These are phyloP conservation scores for Tephrocybe rancida DNA, from an alignment of 768 basidiomycete genomes.

Conservation along the genomic window DNA sequence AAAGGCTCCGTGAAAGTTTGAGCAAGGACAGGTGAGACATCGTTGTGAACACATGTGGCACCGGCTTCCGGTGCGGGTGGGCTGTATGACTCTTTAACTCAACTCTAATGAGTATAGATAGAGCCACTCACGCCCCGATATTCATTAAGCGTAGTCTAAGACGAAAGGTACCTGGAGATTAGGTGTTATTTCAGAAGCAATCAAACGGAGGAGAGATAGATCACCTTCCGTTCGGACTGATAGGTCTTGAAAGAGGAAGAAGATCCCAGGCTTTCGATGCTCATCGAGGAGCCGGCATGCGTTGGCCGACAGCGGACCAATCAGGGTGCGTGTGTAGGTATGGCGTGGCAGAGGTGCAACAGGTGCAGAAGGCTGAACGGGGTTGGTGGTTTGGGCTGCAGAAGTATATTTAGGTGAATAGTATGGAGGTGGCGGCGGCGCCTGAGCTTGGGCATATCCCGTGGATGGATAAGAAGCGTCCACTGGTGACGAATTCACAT, in stretches of 20 bases:
- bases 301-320: conserved; percentile 87
- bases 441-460: conserved; percentile 25
- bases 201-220: neutral
- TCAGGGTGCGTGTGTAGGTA: conserved; percentile 84
- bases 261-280: conserved; percentile 84
- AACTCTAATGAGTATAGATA: neutral
- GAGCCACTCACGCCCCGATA: conserved; percentile 80
- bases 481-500: conserved; percentile 30
- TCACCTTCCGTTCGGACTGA: conserved; percentile 91
- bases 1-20: conserved; percentile 85
- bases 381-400: conserved; percentile 10
- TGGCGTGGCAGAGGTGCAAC: conserved; percentile 54
- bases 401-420: conserved; percentile 22
- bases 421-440: conserved; percentile 26
- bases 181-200: conserved; percentile 9
- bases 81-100: conserved; percentile 20
- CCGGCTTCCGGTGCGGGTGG: conserved; percentile 75
- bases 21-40: conserved; percentile 76
- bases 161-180: conserved; percentile 72
- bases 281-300: conserved; percentile 86
- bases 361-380: conserved; percentile 17
- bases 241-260: conserved; percentile 94
- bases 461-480: conserved; percentile 31
- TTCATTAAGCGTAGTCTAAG: conserved; percentile 88
- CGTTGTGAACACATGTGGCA: conserved; percentile 64